Percentiles rank a stretch among this genome's conserved stretches.
Conservation (phyloP, 352 stramenopile genomes). For the Phytophthora rubi region DNA sequence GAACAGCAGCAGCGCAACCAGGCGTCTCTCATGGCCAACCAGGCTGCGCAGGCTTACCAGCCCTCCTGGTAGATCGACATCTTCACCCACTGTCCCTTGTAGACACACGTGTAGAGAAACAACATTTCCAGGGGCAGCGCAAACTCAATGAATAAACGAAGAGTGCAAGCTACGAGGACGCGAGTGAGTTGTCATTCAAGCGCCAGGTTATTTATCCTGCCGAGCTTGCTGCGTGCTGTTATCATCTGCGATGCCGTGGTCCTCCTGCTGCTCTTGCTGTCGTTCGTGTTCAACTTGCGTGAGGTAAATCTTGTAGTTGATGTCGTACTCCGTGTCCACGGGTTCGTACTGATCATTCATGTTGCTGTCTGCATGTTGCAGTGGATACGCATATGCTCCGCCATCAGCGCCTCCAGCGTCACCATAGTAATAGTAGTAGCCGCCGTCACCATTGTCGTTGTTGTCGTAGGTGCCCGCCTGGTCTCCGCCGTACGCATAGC, state of each 20-base stretch:
- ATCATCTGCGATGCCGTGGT: slow-evolving; percentile 6
- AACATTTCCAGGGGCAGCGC: slow-evolving; percentile 8
- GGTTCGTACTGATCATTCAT: slow-evolving; percentile 18
- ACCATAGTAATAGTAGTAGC: slow-evolving; percentile 34
- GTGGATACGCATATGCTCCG: slow-evolving; percentile 23
- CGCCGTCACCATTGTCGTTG: slow-evolving; percentile 9
- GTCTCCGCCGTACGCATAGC: slow-evolving; percentile 26
- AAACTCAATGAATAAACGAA: slow-evolving; percentile 16
- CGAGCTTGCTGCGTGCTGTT: not conserved
- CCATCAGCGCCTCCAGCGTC: slow-evolving; percentile 15
- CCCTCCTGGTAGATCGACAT: slow-evolving; percentile 37
- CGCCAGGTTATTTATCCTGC: not conserved
- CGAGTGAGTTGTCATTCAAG: not conserved
- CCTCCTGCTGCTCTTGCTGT: slow-evolving; percentile 19
- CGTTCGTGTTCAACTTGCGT: slow-evolving; percentile 51
- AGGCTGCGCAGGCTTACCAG: slow-evolving; percentile 57
- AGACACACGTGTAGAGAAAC: slow-evolving; percentile 27
- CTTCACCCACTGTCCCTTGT: slow-evolving; percentile 13
- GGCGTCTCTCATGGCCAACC: slow-evolving; percentile 71
- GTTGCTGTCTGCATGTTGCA: slow-evolving; percentile 8
- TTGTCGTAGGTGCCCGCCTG: slow-evolving; percentile 18
- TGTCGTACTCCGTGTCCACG: slow-evolving; percentile 66
- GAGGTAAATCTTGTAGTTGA: slow-evolving; percentile 79
- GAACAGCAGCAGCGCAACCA: slow-evolving; percentile 72
- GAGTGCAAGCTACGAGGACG: slow-evolving; percentile 9